Evolutionary conservation across 495 filamentous ascomycete genomes (phyloP).

Genomic region (Trichoderma asperelloides): DNA sequence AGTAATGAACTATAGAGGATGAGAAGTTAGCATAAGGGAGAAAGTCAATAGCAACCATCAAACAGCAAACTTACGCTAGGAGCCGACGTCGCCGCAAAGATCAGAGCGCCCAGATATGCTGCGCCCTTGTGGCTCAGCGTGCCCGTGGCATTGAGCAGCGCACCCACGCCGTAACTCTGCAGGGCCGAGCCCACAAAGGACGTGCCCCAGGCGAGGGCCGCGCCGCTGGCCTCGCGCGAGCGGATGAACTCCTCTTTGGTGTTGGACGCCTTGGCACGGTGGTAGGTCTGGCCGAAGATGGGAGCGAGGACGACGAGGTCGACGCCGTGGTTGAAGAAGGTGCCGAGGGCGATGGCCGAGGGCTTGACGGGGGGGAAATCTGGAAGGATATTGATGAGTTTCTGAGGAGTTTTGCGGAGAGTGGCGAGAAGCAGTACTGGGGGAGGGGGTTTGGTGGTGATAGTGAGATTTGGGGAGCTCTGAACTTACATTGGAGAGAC

Average conservation of each 20-base stretch:
- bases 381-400: slow-evolving; percentile 21
- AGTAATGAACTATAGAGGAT: slow-evolving; percentile 56
- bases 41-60: not conserved
- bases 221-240: slow-evolving; percentile 81
- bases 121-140: slow-evolving; percentile 95
- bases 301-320: slow-evolving; percentile 64
- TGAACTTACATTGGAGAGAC: slow-evolving; percentile 49
- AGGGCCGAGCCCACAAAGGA: slow-evolving; percentile 80
- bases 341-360: slow-evolving; percentile 92
- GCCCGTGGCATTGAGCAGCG: slow-evolving; percentile 89
- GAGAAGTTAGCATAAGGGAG: not conserved
- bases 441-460: not conserved
- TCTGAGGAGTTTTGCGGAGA: not conserved
- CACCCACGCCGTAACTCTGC: slow-evolving; percentile 91
- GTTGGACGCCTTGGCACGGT: slow-evolving; percentile 83
- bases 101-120: slow-evolving; percentile 80
- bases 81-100: slow-evolving; percentile 86
- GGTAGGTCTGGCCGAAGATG: slow-evolving; percentile 91
- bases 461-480: not conserved
- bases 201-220: slow-evolving; percentile 82
- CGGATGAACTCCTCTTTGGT: slow-evolving; percentile 93
- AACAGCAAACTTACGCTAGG: slow-evolving; percentile 60
- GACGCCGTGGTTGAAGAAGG: slow-evolving; percentile 78
- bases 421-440: not conserved
- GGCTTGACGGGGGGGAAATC: slow-evolving; percentile 96